Evolutionary conservation across 1,284 basidiomycete species (phyloP), one percentile per base, ranked within the genome.

Genomic region (Taiwanofungus camphoratus): DNA sequence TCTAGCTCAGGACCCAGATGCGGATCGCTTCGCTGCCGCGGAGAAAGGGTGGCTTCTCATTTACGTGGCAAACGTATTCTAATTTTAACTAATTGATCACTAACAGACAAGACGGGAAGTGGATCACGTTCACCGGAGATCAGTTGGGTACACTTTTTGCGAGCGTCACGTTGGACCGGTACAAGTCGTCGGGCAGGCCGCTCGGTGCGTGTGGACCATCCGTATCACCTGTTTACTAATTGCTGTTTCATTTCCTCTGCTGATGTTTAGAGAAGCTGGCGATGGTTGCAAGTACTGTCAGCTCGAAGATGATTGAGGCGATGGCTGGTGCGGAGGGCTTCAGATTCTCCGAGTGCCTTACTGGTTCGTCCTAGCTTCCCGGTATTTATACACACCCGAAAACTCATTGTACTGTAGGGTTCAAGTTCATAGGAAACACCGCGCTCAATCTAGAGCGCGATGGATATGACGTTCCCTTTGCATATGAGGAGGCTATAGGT

Each of bases 401-500:
- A 8, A 30, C 9, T 15, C 11, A 13, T 19, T 5, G 23, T 18
- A 32, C 36, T 4, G 5, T 46, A 87, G 86, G 87, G 1, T 90
- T 90, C 64, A 90, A 88, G 59, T 89, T 77, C 59, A 89, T 92
- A 39, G 89, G 89, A 8, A 92, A 92, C 56, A 82, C 78, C 4
- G 86, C 83, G 2, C 64, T 88, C 20, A 65, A 72, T 36, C 70
- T 91, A 8, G 79, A 75, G 15, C 57, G 64, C 31, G 64, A 79
- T 37, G 89, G 87, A 1, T 88, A 75, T 55, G 74, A 82, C 20
- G 86, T 89, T 7, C 77, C 76, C 0, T 91, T 92, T 59, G 87
- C 82, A 6, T 92, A 92, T 53, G 89, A 92, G 60, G 89, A 92
- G 61, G 90, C 90, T 1, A 90, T 92, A 43, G 87, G 89, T 1